phyloP scores from a whole-genome alignment of 805 yeast species.

The Candida awuae region DNA sequence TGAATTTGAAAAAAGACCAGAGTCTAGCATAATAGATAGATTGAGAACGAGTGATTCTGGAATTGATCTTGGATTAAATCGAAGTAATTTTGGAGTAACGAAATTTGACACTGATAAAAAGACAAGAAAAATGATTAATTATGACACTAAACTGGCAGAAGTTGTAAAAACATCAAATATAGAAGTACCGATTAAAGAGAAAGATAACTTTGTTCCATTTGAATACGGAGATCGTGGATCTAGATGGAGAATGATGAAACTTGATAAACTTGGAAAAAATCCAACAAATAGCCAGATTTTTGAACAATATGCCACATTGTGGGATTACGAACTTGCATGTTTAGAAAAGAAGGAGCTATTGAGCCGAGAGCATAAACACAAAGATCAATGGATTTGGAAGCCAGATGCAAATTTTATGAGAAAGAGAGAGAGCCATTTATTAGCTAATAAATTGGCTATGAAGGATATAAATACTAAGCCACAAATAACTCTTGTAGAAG shows the following conservation, averaged over 20 bases:
- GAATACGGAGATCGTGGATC: slow-evolving; percentile 33
- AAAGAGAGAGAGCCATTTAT: slow-evolving; percentile 13
- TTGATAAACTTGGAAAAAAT: slow-evolving; percentile 15
- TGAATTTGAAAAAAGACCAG: neutral
- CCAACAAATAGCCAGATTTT: slow-evolving; percentile 2
- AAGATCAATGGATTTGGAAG: slow-evolving; percentile 17
- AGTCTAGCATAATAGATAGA: slow-evolving; percentile 1
- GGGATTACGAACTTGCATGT: slow-evolving; percentile 25
- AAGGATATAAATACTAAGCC: slow-evolving; percentile 1
- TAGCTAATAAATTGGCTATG: slow-evolving; percentile 4
- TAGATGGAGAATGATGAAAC: slow-evolving; percentile 33
- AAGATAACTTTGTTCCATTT: no score
- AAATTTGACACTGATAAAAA: neutral
- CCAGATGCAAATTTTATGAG: slow-evolving; percentile 22
- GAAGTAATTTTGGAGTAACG: neutral
- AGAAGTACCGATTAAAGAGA: neutral
- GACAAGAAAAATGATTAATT: slow-evolving; percentile 2
- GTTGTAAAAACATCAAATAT: neutral
- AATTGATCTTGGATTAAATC: slow-evolving; percentile 10
- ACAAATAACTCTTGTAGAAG: slow-evolving; percentile 12
- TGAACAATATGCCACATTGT: slow-evolving; percentile 11
- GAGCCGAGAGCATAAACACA: slow-evolving; percentile 13
- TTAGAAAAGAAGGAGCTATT: slow-evolving; percentile 29
- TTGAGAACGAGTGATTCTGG: slow-evolving; percentile 7
- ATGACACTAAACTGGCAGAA: neutral